phyloP scores from a whole-genome alignment of 208 protist species.

The Acanthamoeba royreba region DNA sequence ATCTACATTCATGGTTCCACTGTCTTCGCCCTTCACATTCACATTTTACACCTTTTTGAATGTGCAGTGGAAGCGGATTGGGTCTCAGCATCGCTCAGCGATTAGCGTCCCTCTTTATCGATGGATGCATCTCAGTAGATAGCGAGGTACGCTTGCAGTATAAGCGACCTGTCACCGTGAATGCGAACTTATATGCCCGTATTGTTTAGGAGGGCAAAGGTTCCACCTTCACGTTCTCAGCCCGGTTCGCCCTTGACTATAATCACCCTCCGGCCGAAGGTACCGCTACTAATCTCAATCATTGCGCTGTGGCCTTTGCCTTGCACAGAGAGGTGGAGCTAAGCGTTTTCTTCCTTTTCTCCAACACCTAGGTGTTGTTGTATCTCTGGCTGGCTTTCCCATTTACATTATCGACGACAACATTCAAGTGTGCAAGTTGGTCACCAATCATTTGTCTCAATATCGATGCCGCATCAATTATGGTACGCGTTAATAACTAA shows the following conservation, averaged over 20 bases:
- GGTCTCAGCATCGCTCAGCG: neutral
- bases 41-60: neutral
- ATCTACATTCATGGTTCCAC: neutral
- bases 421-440: neutral
- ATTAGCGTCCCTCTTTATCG: neutral
- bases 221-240: neutral
- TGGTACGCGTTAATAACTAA: neutral
- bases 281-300: neutral
- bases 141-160: neutral
- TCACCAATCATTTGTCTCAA: neutral
- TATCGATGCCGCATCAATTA: neutral
- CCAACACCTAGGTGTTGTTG: neutral
- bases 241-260: neutral
- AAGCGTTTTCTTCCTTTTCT: neutral
- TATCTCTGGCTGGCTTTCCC: constrained; percentile 1
- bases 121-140: neutral
- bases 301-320: too few species aligned
- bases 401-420: constrained; percentile 42
- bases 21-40: neutral
- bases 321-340: neutral
- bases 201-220: neutral
- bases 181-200: neutral
- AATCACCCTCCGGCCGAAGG: neutral
- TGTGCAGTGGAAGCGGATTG: neutral
- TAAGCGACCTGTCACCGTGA: neutral